Conservation (phyloP, 805 yeast species). For the Candida dajiaensis region DNA sequence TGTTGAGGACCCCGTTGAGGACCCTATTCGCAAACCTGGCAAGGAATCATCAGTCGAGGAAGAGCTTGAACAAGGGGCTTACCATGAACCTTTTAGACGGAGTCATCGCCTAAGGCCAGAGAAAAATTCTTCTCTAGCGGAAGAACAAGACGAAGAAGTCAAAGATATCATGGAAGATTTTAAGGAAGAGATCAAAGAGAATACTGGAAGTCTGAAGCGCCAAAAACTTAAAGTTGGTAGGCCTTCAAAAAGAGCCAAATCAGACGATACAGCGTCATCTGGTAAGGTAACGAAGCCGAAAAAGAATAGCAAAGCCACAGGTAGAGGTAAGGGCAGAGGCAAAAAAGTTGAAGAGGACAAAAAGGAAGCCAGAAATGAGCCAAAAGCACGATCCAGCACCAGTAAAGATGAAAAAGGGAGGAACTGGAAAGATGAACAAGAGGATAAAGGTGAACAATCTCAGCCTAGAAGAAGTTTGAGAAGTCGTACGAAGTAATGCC, state of each 20-base stretch:
- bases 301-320: constrained; percentile 1
- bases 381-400: too few species aligned
- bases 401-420: neutral
- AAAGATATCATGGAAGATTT: neutral
- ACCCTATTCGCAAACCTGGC: neutral
- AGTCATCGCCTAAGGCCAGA: neutral
- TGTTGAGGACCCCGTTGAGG: neutral
- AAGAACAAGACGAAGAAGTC: neutral
- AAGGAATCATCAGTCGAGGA: neutral
- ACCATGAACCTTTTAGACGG: neutral
- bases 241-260: constrained; percentile 2
- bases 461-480: constrained; percentile 7
- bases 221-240: neutral
- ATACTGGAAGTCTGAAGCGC: neutral
- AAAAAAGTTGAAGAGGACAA: neutral
- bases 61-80: neutral
- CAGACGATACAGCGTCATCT: neutral
- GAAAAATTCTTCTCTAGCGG: neutral
- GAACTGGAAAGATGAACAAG: neutral
- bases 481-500: constrained; percentile 11
- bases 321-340: neutral
- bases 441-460: neutral
- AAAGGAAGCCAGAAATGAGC: neutral
- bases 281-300: neutral
- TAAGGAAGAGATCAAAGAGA: neutral